Conservation (phyloP, 2,329 filamentous ascomycete genomes). For the Beauveria brongniartii region DNA sequence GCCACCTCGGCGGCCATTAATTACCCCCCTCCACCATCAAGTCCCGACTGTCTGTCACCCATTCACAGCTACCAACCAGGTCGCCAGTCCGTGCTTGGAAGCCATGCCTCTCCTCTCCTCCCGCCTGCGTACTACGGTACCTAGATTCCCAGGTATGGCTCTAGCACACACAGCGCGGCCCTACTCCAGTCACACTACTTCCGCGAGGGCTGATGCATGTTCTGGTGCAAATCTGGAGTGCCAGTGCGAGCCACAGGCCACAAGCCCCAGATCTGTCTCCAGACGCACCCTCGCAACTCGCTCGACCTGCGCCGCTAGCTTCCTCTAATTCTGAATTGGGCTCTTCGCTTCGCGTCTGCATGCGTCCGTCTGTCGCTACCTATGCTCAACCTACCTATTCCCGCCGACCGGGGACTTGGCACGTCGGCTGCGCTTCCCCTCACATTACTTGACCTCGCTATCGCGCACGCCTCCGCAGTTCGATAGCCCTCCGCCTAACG, state of each 20-base stretch:
- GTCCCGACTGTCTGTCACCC: not conserved
- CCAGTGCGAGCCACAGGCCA: not conserved
- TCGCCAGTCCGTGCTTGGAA: not conserved
- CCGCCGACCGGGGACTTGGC: not conserved
- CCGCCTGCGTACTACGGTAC: not conserved
- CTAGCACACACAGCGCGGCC: not conserved
- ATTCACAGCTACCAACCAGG: not conserved
- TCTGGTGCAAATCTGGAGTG: not conserved
- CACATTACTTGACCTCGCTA: not conserved
- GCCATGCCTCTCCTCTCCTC: not conserved
- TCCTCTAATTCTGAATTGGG: not conserved
- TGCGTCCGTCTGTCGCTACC: not conserved
- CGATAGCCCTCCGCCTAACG: not conserved
- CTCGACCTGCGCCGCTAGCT: not conserved
- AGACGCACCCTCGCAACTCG: not conserved
- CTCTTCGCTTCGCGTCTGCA: not conserved
- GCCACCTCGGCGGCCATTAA: not conserved
- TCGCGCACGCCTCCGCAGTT: not conserved
- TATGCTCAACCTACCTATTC: not conserved
- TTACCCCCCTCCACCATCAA: not conserved
- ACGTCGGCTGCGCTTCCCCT: not conserved
- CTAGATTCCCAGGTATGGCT: not conserved
- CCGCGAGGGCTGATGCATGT: not conserved
- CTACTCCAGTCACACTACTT: not conserved
- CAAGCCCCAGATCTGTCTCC: slow-evolving; percentile 2